Evolutionary conservation across 2,329 filamentous ascomycete genomes (phyloP), one percentile per base, ranked within the genome.

Genomic region (Hypocrella siamensis): DNA sequence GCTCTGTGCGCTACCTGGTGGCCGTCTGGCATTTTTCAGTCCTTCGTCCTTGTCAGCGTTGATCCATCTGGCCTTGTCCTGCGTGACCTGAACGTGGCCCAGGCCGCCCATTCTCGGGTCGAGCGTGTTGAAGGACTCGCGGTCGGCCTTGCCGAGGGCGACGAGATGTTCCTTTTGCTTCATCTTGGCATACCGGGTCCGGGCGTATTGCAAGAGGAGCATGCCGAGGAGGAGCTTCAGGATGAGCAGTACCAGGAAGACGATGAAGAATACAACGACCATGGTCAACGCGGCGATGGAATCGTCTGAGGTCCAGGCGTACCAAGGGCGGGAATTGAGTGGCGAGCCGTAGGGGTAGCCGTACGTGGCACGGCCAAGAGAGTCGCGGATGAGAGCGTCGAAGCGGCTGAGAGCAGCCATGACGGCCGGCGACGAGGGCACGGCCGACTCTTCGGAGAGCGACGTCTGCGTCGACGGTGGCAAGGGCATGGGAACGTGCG

Each of bases 221-320:
- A 96, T 96, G 15, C 90, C 90, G 0, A 98, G 65, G 1, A 93
- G 59, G 0, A 98, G 67, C 51, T 93, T 93, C 35, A 79, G 57
- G 4, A 88, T 79, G 5, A 98, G 67, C 3, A 96, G 68, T 6
- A 93, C 71, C 15, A 96, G 65, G 53, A 92, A 96, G 18, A 76
- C 64, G 6, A 86, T 76, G 25, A 94, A 70, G 50, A 94, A 82
- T 43, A 96, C 77, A 8, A 90, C 67, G 1, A 85, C 56, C 75
- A 88, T 86, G n/a, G 86, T 93, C 0, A 75, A 48, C 4, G 76
- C 65, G 1, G 83, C 80, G 38, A 90, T 82, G 17, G 68, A 51
- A 45, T 86, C 79, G 48, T 90, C 82, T 2, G 75, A 66, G 1
- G 64, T 74, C 65, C 73, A 79, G 12, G 57, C 47, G 44, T 61